Evolutionary conservation across 257 asterid species (phyloP), one percentile per base, ranked within the genome.

Genomic region (Echites panduratus): DNA sequence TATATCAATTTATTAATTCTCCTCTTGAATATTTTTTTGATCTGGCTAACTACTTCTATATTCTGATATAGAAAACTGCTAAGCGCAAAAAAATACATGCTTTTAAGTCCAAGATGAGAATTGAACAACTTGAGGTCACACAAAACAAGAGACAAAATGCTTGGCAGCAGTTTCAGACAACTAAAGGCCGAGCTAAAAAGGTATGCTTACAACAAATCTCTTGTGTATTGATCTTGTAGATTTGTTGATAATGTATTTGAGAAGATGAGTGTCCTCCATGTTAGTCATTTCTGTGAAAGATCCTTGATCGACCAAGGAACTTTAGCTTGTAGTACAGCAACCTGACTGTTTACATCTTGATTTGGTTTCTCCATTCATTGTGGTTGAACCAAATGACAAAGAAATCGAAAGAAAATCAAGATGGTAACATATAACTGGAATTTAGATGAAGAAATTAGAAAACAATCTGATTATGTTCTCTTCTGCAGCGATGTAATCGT

Each of bases 91-190:
- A 91, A 83, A 86, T 94, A 71, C 99, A 94, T 76, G 85, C 97
- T 50, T 94, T 89, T 66, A 94, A 94, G 86, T 94, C 99, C 66
- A 94, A 94, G 90, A 83, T 91, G 94, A 87, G 98, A 79, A 74
- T 88, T 80, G 99, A 94, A 85, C 96, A 83, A 80, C 91, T 89
- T 76, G 99, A 94, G 83, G 91, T 88, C 49, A 72, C 93, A 26
- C 99, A 94, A 82, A 94, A 94, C 81, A 94, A 94, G 84, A 89
- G 98, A 82, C 97, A 90, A 84, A 94, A 91, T 66, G 96, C 93
- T 58, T 91, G 99, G 99, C 99, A 94, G 80, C 98, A 94, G 79
- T 94, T 94, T 79, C 98, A 94, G 83, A 91, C 98, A 29, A 85
- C 95, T 49, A 94, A 91, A 85, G 98, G 97, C 82, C 83, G 82